These are phyloP conservation scores for Globisporangium viniferum DNA, from an alignment of 352 stramenopile genomes.

Conservation along the genomic window DNA sequence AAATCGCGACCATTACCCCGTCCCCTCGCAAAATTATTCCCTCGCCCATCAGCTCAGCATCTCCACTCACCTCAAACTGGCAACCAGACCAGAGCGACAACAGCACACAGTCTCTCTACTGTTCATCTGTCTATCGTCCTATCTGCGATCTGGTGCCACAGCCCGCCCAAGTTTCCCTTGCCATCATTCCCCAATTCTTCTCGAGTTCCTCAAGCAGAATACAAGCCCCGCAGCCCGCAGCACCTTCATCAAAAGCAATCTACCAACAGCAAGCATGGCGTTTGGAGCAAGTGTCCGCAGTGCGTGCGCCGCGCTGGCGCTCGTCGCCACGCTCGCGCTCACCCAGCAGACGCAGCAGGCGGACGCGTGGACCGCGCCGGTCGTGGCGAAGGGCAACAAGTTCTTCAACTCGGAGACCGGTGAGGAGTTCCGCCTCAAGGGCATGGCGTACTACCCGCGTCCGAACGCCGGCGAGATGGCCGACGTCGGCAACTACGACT, in stretches of 20 bases:
- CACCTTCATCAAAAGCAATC: not conserved
- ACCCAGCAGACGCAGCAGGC: not conserved
- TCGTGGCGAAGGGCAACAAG: constrained; percentile 72
- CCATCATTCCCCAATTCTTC: constrained; percentile 8
- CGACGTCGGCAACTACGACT: constrained; percentile 56
- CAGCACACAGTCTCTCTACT: not conserved
- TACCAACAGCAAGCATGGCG: constrained; percentile 2
- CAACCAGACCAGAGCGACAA: not conserved
- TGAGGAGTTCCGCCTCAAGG: constrained; percentile 58
- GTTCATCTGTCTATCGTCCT: not conserved
- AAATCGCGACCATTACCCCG: not conserved
- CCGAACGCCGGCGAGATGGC: constrained; percentile 52
- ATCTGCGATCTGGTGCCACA: not conserved
- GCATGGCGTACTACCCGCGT: constrained; percentile 67
- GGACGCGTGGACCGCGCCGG: constrained; percentile 11
- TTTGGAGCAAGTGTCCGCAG: constrained; percentile 11
- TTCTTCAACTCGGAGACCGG: constrained; percentile 57
- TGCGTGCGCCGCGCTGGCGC: not conserved
- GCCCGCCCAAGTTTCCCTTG: not conserved
- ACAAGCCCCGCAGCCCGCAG: not conserved
- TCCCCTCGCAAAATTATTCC: not conserved
- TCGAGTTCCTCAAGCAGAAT: constrained; percentile 11
- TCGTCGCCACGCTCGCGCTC: not conserved
- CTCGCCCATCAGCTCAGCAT: not conserved
- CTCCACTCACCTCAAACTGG: not conserved